These are phyloP conservation scores for Echinosophora koreensis DNA, from an alignment of 306 rosid genomes.

Conservation along the genomic window DNA sequence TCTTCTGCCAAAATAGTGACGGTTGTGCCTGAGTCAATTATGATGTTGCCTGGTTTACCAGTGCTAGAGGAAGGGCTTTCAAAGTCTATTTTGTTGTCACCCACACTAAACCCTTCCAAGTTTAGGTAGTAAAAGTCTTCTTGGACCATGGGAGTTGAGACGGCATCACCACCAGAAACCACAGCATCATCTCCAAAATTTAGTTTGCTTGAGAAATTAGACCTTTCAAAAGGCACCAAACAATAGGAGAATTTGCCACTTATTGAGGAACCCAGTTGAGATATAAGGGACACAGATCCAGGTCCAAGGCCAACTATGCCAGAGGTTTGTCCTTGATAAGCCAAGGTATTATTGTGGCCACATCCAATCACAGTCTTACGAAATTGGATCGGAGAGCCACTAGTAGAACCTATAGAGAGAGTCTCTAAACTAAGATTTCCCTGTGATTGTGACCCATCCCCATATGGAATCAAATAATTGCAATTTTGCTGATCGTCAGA, in stretches of 20 bases:
- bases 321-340: background rate
- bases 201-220: slow-evolving; percentile 15
- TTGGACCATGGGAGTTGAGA: slow-evolving; percentile 37
- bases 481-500: background rate
- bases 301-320: slow-evolving; percentile 65
- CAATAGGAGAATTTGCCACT: slow-evolving; percentile 60
- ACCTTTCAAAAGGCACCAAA: slow-evolving; percentile 19
- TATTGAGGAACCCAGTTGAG: slow-evolving; percentile 44
- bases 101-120: slow-evolving; percentile 35
- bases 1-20: slow-evolving; percentile 29
- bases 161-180: slow-evolving; percentile 36
- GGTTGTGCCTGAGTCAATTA: slow-evolving; percentile 45
- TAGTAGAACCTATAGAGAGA: slow-evolving; percentile 49
- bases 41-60: slow-evolving; percentile 8
- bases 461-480: slow-evolving; percentile 37
- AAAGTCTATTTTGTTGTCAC: background rate
- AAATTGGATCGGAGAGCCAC: background rate
- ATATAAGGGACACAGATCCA: slow-evolving; percentile 44
- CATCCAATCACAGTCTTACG: slow-evolving; percentile 52
- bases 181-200: slow-evolving; percentile 41
- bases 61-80: background rate
- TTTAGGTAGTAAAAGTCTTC: background rate
- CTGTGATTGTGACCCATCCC: slow-evolving; percentile 36
- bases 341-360: slow-evolving; percentile 41
- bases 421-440: slow-evolving; percentile 53